A percentile compares a stretch with the other conserved stretches of the same genome.
phyloP scores from a whole-genome alignment of 2,329 filamentous ascomycete species.

The Ophiognomonia clavigignenti-juglandacearum region DNA sequence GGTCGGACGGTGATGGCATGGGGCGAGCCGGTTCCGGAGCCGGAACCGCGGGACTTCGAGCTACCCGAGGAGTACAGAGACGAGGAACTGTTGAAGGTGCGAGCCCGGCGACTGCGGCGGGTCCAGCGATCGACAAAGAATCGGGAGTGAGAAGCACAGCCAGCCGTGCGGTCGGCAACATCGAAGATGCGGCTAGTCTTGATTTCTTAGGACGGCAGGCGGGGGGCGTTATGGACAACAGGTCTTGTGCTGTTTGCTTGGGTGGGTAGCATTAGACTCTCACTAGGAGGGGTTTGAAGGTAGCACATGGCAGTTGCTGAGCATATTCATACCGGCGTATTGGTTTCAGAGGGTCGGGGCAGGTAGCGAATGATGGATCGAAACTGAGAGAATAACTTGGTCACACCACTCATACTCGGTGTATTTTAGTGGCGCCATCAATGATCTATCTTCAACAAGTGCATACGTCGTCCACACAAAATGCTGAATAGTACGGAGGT shows the following conservation, averaged over 20 bases:
- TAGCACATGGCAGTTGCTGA: constrained; percentile 1
- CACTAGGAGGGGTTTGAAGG: not conserved
- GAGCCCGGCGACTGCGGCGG: constrained; percentile 58
- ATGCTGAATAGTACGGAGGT: no score
- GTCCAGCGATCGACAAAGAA: constrained; percentile 30
- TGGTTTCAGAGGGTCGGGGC: not conserved
- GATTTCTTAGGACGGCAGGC: not conserved
- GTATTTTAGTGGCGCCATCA: no score
- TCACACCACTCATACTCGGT: not conserved
- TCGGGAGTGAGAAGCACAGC: constrained; percentile 8
- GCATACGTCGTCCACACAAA: no score
- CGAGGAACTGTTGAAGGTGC: constrained; percentile 50
- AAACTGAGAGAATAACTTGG: constrained; percentile 11
- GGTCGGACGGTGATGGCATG: constrained; percentile 72
- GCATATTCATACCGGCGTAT: not conserved
- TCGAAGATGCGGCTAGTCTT: not conserved
- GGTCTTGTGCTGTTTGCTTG: not conserved
- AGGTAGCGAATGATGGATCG: not conserved
- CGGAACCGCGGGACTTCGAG: constrained; percentile 65
- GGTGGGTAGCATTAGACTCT: not conserved
- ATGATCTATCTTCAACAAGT: no score
- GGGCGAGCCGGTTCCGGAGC: constrained; percentile 74
- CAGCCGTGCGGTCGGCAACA: not conserved
- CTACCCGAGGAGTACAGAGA: constrained; percentile 63
- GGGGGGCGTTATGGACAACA: not conserved